Conservation (phyloP, 108 stramenopile species). For the Mediolabrus comicus region DNA sequence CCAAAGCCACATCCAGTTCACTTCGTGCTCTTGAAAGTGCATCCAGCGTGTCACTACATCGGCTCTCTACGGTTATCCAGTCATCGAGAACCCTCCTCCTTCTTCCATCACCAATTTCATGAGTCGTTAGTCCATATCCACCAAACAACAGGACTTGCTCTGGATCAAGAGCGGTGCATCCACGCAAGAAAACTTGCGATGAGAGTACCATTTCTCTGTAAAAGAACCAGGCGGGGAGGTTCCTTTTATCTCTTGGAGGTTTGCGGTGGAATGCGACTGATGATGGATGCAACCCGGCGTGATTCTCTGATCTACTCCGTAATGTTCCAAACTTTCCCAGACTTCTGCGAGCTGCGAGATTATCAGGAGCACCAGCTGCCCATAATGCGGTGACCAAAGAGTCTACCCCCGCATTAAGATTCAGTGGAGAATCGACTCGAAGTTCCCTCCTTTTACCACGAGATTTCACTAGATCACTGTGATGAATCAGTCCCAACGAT, state of each 20-base stretch:
- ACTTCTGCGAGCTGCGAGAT: constrained; percentile 13
- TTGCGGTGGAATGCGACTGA: constrained; percentile 16
- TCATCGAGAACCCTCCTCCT: constrained; percentile 8
- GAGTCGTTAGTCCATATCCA: constrained; percentile 5
- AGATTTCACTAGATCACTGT: constrained; percentile 1
- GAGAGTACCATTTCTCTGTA: constrained; percentile 29
- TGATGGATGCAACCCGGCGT: constrained; percentile 15
- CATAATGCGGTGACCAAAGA: constrained; percentile 10
- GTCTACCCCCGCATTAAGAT: constrained; percentile 9
- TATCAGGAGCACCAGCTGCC: constrained; percentile 11
- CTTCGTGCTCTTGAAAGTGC: constrained; percentile 2
- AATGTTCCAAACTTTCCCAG: constrained; percentile 25
- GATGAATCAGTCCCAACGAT: constrained; percentile 3
- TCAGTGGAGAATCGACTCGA: background rate
- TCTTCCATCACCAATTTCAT: background rate
- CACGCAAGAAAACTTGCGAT: constrained; percentile 22
- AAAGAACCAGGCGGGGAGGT: constrained; percentile 5
- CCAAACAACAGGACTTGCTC: constrained; percentile 23
- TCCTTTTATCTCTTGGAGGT: constrained; percentile 5
- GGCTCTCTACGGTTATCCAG: constrained; percentile 20
- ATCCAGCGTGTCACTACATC: constrained; percentile 15
- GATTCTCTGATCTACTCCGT: constrained; percentile 5
- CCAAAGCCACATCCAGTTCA: constrained; percentile 19
- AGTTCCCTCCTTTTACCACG: constrained; percentile 1
- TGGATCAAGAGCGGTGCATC: constrained; percentile 11